These are phyloP conservation scores for Rubus parviflorus DNA, from an alignment of 306 rosid species.

Conservation along the genomic window DNA sequence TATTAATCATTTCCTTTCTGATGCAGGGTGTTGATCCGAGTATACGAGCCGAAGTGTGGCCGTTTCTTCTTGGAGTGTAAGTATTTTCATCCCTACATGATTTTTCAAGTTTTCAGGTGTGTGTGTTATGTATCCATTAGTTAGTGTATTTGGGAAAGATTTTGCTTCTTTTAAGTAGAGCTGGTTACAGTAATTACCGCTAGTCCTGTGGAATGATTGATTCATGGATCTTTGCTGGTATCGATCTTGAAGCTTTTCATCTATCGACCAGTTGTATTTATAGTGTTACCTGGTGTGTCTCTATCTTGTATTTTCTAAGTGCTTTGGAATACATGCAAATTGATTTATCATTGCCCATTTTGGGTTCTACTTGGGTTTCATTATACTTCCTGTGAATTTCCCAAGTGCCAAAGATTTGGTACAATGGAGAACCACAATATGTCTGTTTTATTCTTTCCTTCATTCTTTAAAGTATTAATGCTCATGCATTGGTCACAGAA, in stretches of 20 bases:
- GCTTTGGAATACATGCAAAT: background rate
- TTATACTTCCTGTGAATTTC: background rate
- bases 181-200: background rate
- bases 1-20: slow-evolving; percentile 1
- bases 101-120: background rate
- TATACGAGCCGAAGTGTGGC: slow-evolving; percentile 32
- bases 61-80: slow-evolving; percentile 33
- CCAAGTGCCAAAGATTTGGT: background rate
- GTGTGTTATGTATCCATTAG: background rate
- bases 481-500: slow-evolving; percentile 7
- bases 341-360: background rate
- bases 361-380: background rate
- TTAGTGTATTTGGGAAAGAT: background rate
- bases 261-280: background rate
- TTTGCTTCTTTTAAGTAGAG: background rate
- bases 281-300: background rate
- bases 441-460: background rate
- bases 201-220: background rate
- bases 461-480: background rate
- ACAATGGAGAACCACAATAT: background rate
- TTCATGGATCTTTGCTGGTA: background rate
- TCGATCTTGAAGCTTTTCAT: background rate
- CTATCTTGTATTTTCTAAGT: background rate
- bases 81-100: background rate
- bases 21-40: slow-evolving; percentile 31